Base-by-base conservation (phyloP, 495 filamentous ascomycete species). In the Talaromyces wortmannii region DNA sequence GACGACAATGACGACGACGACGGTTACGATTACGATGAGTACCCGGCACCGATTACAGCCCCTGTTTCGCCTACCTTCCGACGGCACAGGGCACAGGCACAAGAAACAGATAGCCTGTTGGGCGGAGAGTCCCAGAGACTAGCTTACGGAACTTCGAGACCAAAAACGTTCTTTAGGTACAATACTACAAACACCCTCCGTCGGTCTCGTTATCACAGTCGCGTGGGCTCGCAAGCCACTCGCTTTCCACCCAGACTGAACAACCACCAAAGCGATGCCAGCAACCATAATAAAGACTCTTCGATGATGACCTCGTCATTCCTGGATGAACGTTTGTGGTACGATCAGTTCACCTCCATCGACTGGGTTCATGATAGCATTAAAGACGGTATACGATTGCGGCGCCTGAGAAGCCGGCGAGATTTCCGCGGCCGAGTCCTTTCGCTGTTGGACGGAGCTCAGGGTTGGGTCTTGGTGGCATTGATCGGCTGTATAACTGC, bases 281-380 rank as follows among this genome's bases (percentile, higher is more conserved):
- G 61, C 17, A 71, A 83, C 53, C 58, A 77, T 17, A 83, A 85
- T 42, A 82, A 78, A 8, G 87, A 86, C 55, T 69, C 77, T 59
- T 80, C 77, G 16, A 45, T 75, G 52, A 77, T 70, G 13, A 67
- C 68, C 16, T 75, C 73, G 5, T 63, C 84, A 12, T 83, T 79
- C 52, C 68, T 82, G 30, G 90, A 98, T 63, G 91, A 98, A 50
- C 83, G 94, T 15, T 88, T 94, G 11, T 98, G 94, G 94, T 98
- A 98, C 70, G 92, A 98, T 73, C 94, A 98, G 69, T 97, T 97
- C 69, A 97, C 92, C 6, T 96, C 89, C 8, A 97, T 92, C 61
- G 94, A 98, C 68, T 97, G 92, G 94, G 94, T 98, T 7, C 91
- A 95, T 64, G 94, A 98, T 62, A 94, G 89, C 67, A 96, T 97